Conservation (phyloP, 2,329 filamentous ascomycete genomes). For the Zelopaecilomyces penicillatus region DNA sequence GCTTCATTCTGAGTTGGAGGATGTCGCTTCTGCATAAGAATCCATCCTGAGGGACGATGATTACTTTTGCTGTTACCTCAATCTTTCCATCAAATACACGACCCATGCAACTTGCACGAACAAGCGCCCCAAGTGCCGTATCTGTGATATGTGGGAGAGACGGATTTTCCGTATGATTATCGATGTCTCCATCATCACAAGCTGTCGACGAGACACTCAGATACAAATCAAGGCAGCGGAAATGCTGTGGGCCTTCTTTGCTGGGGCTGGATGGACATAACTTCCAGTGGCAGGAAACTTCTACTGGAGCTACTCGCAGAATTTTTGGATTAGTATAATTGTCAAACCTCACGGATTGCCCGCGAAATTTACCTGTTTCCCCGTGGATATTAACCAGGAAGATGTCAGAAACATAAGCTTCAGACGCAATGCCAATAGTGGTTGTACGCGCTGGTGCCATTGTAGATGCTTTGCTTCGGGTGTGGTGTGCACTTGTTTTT, state of each 20-base stretch:
- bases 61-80: neutral
- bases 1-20: neutral
- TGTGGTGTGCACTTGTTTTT: no score
- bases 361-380: no score
- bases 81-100: neutral
- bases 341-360: no score
- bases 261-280: neutral
- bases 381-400: no score
- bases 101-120: neutral
- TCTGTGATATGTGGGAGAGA: neutral
- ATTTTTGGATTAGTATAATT: no score
- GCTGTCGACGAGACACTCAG: neutral
- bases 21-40: slow-evolving; percentile 1
- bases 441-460: no score
- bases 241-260: neutral
- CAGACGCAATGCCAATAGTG: no score
- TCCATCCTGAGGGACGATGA: neutral
- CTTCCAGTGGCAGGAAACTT: neutral
- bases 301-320: neutral
- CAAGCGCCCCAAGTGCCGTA: neutral
- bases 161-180: neutral
- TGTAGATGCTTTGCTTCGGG: no score
- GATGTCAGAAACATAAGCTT: no score
- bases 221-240: neutral
- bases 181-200: no score